Base-by-base conservation (phyloP, 2,329 filamentous ascomycete genomes). In the Colletotrichum trifolii region DNA sequence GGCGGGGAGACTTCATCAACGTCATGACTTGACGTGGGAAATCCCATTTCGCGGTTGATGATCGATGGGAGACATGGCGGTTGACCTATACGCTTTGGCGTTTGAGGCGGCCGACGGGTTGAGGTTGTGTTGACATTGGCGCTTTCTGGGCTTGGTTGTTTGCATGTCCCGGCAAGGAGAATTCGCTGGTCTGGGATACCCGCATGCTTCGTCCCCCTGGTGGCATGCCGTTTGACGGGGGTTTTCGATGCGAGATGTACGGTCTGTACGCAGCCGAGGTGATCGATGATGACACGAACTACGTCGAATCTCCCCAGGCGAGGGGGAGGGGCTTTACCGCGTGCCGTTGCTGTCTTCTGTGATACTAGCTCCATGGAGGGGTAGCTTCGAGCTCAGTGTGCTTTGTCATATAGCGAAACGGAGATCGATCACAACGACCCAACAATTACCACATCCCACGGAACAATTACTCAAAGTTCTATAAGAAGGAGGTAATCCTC, bases 401-500 rank as follows among this genome's bases (percentile, higher is more conserved):
- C 43, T 46, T 34, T 54, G 54, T 46, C n/a, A 25, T 5, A 25
- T 25, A 25, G 25, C 25, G 25, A 25, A 25, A 25, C 25, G 4
- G 25, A 25, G 25, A 5, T 25, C 25, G 25, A 25, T 25, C 25
- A 25, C 25, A 25, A 25, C 25, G 4, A 25, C 25, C 25, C 25
- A 25, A 25, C 25, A 25, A 25, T 25, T 25, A 25, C 1, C 25
- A 25, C 25, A 25, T 25, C 25, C 25, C 25, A 15, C 33, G 2
- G 9, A 35, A 40, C 15, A 33, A 4, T 17, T n/a, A 11, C 10
- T 13, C 6, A 7, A 59, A 55, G 47, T 15, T 60, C 36, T 68
- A 68, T 68, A 68, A 67, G 59, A 68, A 49, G 60, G 52, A 33
- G 43, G 25, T 17, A 46, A 25, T 46, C 52, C 64, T 36, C 38